Percentiles rank a stretch among this genome's conserved stretches.
phyloP scores from a whole-genome alignment of 306 rosid species.

The Urtica urens region DNA sequence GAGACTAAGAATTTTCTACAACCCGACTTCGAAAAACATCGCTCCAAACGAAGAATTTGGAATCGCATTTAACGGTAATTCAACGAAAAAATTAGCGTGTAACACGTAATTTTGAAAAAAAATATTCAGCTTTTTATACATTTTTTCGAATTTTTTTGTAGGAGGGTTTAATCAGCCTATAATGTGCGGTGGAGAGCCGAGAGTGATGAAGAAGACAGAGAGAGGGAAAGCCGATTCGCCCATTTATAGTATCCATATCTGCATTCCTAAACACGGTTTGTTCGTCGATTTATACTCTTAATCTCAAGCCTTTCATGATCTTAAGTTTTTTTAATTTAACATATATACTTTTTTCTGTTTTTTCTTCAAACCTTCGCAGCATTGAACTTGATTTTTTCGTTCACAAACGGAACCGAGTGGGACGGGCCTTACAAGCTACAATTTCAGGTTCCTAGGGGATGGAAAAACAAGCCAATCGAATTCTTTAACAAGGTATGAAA shows the following conservation, averaged over 20 bases:
- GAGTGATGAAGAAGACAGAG: slow-evolving; percentile 62
- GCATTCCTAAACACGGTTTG: slow-evolving; percentile 78
- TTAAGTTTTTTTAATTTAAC: background rate
- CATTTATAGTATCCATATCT: slow-evolving; percentile 64
- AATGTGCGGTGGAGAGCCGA: slow-evolving; percentile 94
- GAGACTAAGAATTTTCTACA: slow-evolving; percentile 74
- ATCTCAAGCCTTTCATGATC: background rate
- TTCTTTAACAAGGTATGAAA: slow-evolving; percentile 89
- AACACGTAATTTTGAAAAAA: too few species aligned
- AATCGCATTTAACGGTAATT: slow-evolving; percentile 72
- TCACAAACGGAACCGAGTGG: slow-evolving; percentile 92
- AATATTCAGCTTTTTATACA: too few species aligned
- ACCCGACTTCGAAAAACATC: slow-evolving; percentile 59
- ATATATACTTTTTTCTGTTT: slow-evolving; percentile 3
- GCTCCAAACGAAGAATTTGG: slow-evolving; percentile 75
- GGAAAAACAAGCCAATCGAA: slow-evolving; percentile 59
- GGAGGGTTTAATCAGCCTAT: slow-evolving; percentile 98
- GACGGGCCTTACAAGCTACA: slow-evolving; percentile 85
- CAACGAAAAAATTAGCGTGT: too few species aligned
- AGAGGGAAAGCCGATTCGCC: slow-evolving; percentile 89
- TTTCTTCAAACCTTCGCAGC: too few species aligned
- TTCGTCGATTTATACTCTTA: too few species aligned
- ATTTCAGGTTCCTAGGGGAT: slow-evolving; percentile 57
- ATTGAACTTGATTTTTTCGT: slow-evolving; percentile 74
- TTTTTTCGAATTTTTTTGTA: slow-evolving; percentile 10